phyloP scores from a whole-genome alignment of 257 asterid genomes.

The Primulina huaijiensis region DNA sequence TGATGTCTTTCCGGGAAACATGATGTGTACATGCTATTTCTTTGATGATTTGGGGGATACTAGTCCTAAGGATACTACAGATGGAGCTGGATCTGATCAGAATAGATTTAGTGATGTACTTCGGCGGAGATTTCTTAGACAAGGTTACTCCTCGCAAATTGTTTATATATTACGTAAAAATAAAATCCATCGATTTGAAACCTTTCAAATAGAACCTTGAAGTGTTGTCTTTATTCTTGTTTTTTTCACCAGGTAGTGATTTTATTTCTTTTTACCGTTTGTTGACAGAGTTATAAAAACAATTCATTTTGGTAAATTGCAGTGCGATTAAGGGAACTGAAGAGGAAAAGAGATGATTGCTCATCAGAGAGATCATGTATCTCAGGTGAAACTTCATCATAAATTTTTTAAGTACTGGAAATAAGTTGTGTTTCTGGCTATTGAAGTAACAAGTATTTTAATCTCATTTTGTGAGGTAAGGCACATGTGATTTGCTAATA shows the following conservation, averaged over 20 bases:
- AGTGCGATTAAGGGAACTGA: slow-evolving; percentile 73
- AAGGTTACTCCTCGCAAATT: slow-evolving; percentile 43
- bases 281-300: slow-evolving; percentile 2
- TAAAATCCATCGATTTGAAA: neutral
- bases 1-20: slow-evolving; percentile 69
- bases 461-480: slow-evolving; percentile 8
- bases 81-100: slow-evolving; percentile 37
- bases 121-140: slow-evolving; percentile 87
- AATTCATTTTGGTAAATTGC: slow-evolving; percentile 25
- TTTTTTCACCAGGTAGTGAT: slow-evolving; percentile 2
- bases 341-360: slow-evolving; percentile 47
- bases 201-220: slow-evolving; percentile 6
- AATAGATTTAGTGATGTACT: slow-evolving; percentile 57
- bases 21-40: slow-evolving; percentile 89
- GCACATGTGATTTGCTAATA: neutral
- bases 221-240: slow-evolving; percentile 3
- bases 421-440: slow-evolving; percentile 3
- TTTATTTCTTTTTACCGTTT: slow-evolving; percentile 6
- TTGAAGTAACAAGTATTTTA: neutral
- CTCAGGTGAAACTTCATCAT: slow-evolving; percentile 46
- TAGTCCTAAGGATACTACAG: slow-evolving; percentile 31
- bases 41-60: slow-evolving; percentile 63
- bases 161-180: neutral
- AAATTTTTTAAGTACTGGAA: neutral
- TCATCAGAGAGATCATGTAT: slow-evolving; percentile 25